A percentile compares a stretch with the other conserved stretches of the same genome.
Evolutionary conservation across 2,329 filamentous ascomycete genomes (phyloP).

Genomic region (Aureobasidium musti): DNA sequence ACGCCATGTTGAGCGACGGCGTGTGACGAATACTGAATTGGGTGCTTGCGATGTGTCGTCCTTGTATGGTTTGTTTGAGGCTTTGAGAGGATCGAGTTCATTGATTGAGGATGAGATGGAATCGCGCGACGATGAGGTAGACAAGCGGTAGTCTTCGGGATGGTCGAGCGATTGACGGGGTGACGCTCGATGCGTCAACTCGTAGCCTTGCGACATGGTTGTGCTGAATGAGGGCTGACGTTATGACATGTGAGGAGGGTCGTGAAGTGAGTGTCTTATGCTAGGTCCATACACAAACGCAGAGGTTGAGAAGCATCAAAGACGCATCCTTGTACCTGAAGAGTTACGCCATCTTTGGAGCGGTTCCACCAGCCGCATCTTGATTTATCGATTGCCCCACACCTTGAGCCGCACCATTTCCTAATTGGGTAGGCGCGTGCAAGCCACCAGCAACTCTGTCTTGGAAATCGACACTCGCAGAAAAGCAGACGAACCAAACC

Average conservation of each 20-base stretch:
- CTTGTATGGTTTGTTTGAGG: constrained; percentile 44
- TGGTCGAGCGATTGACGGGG: constrained; percentile 20
- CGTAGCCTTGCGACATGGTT: constrained; percentile 22
- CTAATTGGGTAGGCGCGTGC: background rate
- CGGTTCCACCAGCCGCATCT: background rate
- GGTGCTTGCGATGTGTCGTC: constrained; percentile 44
- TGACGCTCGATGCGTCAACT: constrained; percentile 17
- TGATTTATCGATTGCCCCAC: constrained; percentile 13
- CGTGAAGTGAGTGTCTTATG: background rate
- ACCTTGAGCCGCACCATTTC: background rate
- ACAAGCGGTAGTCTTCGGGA: constrained; percentile 36
- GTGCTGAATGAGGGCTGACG: background rate
- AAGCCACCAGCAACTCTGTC: background rate
- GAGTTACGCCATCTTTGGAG: constrained; percentile 8
- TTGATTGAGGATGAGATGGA: constrained; percentile 47
- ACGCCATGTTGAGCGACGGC: constrained; percentile 33
- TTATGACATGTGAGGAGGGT: constrained; percentile 1
- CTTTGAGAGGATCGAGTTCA: constrained; percentile 51
- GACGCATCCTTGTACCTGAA: constrained; percentile 7
- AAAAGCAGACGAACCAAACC: no score
- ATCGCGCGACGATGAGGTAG: constrained; percentile 39
- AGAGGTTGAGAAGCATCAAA: background rate
- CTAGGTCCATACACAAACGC: background rate
- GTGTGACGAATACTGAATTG: constrained; percentile 36
- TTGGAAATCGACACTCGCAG: background rate